Base-by-base conservation (phyloP, 352 stramenopile genomes). In the Pythium phragmitis region DNA sequence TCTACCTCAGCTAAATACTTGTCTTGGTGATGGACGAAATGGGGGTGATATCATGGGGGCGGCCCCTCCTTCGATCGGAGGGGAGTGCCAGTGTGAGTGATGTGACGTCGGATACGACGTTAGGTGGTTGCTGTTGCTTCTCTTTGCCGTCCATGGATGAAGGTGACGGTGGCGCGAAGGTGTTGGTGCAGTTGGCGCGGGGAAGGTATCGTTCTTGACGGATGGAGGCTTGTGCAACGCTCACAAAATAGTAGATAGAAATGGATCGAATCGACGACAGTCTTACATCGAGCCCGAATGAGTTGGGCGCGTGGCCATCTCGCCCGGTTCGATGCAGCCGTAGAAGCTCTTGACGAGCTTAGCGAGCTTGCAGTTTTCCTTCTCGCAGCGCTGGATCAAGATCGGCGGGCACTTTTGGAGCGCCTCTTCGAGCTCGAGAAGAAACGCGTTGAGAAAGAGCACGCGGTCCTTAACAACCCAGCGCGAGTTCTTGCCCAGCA, bases 401-500 rank as follows among this genome's bases (percentile, higher is more conserved):
- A 73, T 36, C 21, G 71, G 71, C 26, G 71, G 71, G 58, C 68
- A 75, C 52, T 77, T 77, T n/a, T 63, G 49, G 6, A 77, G 41
- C 34, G 71, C 67, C 21, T 74, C 68, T 57, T 77, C 67, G 14
- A 77, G 59, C 46, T 70, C 63, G 23, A 73, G 51, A 47, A 77
- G 34, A 47, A 77, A 77, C 17, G 70, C 68, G 60, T 74, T 77
- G 37, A 77, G 67, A 39, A 77, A 75, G 13, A 75, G 63, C 50
- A 77, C 68, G 71, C 71, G 71, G 34, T 75, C 67, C 47, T 73
- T 64, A 37, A 77, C 71, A 47, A 77, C 71, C n/a, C 19, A 64
- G 69, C 89, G 88, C 45, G 80, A 90, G 75, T 93, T 93, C 70
- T 93, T 93, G 68, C 82, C 79, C 3, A 93, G 67, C 42, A 93